Base-by-base conservation (phyloP, 805 yeast genomes). In the Candida railenensis region DNA sequence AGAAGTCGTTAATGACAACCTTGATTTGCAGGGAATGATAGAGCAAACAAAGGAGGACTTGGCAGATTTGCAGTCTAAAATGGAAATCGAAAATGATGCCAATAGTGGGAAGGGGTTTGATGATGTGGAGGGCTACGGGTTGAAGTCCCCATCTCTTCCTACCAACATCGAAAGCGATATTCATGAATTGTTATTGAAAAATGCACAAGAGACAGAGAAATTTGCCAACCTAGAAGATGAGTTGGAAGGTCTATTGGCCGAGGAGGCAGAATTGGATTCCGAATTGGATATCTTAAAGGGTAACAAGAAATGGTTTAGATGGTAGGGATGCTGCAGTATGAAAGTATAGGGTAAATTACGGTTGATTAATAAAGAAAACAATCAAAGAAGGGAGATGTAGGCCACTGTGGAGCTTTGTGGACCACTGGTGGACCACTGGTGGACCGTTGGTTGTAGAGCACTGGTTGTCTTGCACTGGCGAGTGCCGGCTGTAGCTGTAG, bases 1-100 rank as follows among this genome's bases (percentile, higher is more conserved):
- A 2, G 84, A 85, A 30, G 63, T 92, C 21, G 72, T 77, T 42
- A 92, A 88, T 55, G 96, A 89, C 34, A 87, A 88, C 50, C 76
- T 70, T 21, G 87, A 83, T 39, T 66, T 90, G 42, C 61, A 67
- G 22, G 59, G 62, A 1, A 78, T 73, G 44, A 77, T 84, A 34
- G 58, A 54, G 1, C 49, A 51, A 19, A 55, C 70, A 46, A 57
- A 58, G 39, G 28, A 40, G 2, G 65, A 65, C 32, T 59, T 69
- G 7, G 66, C 62, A 1, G 80, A 75, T 9, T 65, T 85, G 39
- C 73, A 73, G 39, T 54, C 66, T 36, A 71, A 80, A 48, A 48
- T 62, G 9, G 32, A 22, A 8, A 22, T 12, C 19, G 40, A 21
- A 14, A 37, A 34, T 18, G 21, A 36, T 14, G n/a, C 11, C 14